These are phyloP conservation scores for Ophiostoma quercus DNA, from an alignment of 2,329 filamentous ascomycete species.

Conservation along the genomic window DNA sequence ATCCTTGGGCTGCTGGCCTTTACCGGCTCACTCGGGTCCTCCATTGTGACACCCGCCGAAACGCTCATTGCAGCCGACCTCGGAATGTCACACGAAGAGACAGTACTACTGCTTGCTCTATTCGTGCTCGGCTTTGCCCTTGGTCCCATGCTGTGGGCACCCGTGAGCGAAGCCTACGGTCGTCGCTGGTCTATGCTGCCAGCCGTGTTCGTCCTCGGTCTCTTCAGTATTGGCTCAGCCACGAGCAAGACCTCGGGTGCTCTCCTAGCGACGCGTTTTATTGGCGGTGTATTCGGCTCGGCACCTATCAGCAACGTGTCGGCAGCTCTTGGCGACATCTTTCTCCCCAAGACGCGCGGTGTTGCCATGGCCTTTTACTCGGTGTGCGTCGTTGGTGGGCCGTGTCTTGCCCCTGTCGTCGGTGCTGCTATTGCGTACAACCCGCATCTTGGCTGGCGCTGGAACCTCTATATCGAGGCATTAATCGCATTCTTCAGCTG, in stretches of 20 bases:
- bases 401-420: constrained; percentile 40
- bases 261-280: constrained; percentile 61
- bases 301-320: constrained; percentile 60
- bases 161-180: constrained; percentile 42
- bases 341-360: constrained; percentile 50
- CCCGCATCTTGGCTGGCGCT: constrained; percentile 32
- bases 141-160: constrained; percentile 40
- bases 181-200: constrained; percentile 42
- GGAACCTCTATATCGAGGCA: constrained; percentile 31
- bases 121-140: constrained; percentile 41
- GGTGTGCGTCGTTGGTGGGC: constrained; percentile 37
- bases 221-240: constrained; percentile 45
- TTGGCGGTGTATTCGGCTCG: constrained; percentile 58
- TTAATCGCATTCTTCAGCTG: constrained; percentile 29
- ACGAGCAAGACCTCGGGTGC: constrained; percentile 46
- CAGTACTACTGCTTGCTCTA: constrained; percentile 43
- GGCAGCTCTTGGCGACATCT: constrained; percentile 61
- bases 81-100: constrained; percentile 40
- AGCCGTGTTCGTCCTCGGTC: constrained; percentile 38
- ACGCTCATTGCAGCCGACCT: constrained; percentile 40
- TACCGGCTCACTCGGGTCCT: constrained; percentile 45
- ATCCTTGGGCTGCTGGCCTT: constrained; percentile 47
- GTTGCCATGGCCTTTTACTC: constrained; percentile 45
- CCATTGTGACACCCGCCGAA: constrained; percentile 46
- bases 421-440: constrained; percentile 36